Conservation (phyloP, 2,329 filamentous ascomycete genomes). For the Fusarium pininemorale region DNA sequence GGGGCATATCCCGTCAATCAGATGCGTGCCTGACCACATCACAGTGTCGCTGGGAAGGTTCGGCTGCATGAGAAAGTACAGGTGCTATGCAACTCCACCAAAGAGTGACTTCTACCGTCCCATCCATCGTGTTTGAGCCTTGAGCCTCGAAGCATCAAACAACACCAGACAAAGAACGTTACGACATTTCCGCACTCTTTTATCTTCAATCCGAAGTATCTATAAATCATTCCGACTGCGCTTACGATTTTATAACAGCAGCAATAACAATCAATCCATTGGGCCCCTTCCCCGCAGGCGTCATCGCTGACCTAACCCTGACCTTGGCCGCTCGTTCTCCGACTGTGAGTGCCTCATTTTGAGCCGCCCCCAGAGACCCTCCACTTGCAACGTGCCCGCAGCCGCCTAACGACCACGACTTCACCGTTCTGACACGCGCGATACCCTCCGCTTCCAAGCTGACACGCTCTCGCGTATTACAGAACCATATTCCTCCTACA, state of each 20-base stretch:
- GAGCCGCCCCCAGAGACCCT: constrained; percentile 44
- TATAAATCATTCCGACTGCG: constrained; percentile 11
- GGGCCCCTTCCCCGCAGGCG: constrained; percentile 45
- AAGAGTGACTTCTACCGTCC: constrained; percentile 47
- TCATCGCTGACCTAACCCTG: constrained; percentile 53
- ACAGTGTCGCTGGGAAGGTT: constrained; percentile 30
- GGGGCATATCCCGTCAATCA: constrained; percentile 29
- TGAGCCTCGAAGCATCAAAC: constrained; percentile 37
- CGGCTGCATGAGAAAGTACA: constrained; percentile 48
- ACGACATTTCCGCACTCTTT: constrained; percentile 14
- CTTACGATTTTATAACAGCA: constrained; percentile 19
- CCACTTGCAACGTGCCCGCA: constrained; percentile 40
- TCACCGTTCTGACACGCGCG: constrained; percentile 33
- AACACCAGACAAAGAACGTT: constrained; percentile 38
- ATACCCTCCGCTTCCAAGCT: constrained; percentile 28
- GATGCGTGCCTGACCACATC: constrained; percentile 23
- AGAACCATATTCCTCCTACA: constrained; percentile 21
- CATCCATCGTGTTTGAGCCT: constrained; percentile 27
- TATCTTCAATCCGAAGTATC: constrained; percentile 16
- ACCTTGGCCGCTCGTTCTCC: constrained; percentile 43
- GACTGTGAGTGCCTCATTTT: constrained; percentile 51
- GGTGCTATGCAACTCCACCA: constrained; percentile 46
- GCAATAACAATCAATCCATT: constrained; percentile 27
- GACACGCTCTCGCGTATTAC: constrained; percentile 32
- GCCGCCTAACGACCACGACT: constrained; percentile 30